phyloP scores from a whole-genome alignment of 2,329 filamentous ascomycete genomes.

The Curvularia spicifera region DNA sequence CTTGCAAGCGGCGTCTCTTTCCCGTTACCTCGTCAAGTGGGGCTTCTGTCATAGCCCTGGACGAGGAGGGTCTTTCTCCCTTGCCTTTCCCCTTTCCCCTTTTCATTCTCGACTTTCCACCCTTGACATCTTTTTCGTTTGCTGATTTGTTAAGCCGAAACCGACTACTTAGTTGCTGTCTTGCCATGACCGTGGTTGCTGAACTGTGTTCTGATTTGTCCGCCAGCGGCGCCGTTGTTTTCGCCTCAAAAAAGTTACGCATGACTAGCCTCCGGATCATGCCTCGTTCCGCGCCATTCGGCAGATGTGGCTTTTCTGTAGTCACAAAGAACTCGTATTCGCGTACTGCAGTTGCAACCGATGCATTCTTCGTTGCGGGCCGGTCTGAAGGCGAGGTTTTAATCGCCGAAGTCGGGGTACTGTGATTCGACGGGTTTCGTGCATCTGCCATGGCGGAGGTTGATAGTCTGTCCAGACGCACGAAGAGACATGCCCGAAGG shows the following conservation, averaged over 20 bases:
- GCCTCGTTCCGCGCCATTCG: slow-evolving; percentile 26
- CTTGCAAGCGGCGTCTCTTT: neutral
- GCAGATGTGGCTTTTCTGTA: slow-evolving; percentile 32
- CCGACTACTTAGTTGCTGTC: slow-evolving; percentile 28
- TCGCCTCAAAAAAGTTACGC: slow-evolving; percentile 37
- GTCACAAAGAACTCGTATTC: slow-evolving; percentile 40
- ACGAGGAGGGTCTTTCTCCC: neutral
- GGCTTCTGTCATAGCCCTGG: neutral
- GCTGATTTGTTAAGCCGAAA: slow-evolving; percentile 24
- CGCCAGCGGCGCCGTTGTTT: slow-evolving; percentile 11
- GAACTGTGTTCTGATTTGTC: slow-evolving; percentile 27
- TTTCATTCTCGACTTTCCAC: neutral
- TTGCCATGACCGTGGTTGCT: slow-evolving; percentile 29
- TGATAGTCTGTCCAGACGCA: neutral
- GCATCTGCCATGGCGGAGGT: neutral
- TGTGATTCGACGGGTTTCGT: neutral
- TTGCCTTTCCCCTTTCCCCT: neutral
- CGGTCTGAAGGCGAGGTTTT: neutral
- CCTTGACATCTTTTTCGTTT: neutral
- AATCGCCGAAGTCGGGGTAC: neutral
- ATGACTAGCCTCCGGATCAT: slow-evolving; percentile 37
- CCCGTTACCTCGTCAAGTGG: neutral
- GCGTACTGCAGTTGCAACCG: slow-evolving; percentile 14
- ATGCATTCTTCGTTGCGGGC: too few relatives aligned
- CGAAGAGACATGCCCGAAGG: neutral